These are phyloP conservation scores for Homolaphlyctis polyrhiza DNA, from an alignment of 371 early-diverging fungal genomes.

Conservation along the genomic window DNA sequence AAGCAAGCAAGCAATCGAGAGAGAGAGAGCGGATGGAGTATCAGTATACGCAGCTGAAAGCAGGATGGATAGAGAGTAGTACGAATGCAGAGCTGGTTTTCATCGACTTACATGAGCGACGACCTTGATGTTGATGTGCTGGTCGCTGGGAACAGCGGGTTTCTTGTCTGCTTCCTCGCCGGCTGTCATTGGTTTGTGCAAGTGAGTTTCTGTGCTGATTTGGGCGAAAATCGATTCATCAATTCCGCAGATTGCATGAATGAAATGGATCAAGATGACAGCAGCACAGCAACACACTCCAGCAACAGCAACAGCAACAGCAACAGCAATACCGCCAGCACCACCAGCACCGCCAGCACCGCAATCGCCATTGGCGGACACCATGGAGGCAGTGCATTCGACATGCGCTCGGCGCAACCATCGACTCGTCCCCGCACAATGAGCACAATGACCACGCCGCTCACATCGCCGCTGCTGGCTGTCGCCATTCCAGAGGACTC, in stretches of 20 bases:
- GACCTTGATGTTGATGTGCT: conserved; percentile 9
- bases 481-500: too few species aligned
- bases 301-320: background rate
- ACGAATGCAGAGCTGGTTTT: too few species aligned
- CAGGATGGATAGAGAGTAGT: too few species aligned
- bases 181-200: background rate
- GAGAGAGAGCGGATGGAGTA: background rate
- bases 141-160: background rate
- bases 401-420: too few species aligned
- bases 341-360: background rate
- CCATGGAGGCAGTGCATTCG: too few species aligned
- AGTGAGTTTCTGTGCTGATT: background rate
- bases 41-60: too few species aligned
- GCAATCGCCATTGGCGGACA: too few species aligned
- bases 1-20: background rate
- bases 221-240: background rate
- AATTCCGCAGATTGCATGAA: background rate
- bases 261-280: background rate
- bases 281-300: background rate
- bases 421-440: too few species aligned
- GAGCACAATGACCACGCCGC: too few species aligned
- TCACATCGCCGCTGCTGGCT: too few species aligned
- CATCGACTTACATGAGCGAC: background rate
- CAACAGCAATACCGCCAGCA: background rate
- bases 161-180: background rate